Percentiles rank a stretch among this genome's conserved stretches.
These are phyloP conservation scores for Dactylellina drechsleri DNA, from an alignment of 2,329 filamentous ascomycete species.

Conservation along the genomic window DNA sequence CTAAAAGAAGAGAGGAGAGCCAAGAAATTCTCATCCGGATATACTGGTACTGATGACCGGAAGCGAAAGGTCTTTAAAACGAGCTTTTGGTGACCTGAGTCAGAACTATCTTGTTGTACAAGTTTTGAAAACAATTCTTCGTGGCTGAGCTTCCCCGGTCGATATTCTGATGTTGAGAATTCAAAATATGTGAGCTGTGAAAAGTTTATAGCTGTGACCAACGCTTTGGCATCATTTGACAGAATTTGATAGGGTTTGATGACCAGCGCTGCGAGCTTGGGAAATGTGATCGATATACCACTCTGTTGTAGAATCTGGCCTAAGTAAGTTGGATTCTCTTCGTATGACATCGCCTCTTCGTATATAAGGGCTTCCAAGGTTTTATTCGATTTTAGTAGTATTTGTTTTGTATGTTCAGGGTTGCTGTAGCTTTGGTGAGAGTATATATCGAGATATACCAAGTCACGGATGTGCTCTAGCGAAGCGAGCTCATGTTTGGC, in stretches of 20 bases:
- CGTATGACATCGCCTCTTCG: conserved; percentile 12
- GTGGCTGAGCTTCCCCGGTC: conserved; percentile 26
- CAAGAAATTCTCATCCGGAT: conserved; percentile 19
- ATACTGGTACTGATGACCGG: conserved; percentile 16
- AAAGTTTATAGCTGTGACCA: conserved; percentile 26
- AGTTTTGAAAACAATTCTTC: conserved; percentile 25
- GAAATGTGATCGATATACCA: conserved; percentile 10
- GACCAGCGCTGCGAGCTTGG: conserved; percentile 22
- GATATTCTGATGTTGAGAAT: conserved; percentile 27
- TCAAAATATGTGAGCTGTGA: conserved; percentile 41
- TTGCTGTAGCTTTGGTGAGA: not conserved
- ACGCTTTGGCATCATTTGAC: not conserved
- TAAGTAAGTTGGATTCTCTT: not conserved
- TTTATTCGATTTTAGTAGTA: conserved; percentile 19
- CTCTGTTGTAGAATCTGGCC: not conserved
- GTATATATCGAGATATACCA: conserved; percentile 28
- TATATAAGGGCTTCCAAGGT: conserved; percentile 34
- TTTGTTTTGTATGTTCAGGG: not conserved
- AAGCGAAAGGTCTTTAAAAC: conserved; percentile 33
- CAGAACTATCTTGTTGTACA: not conserved
- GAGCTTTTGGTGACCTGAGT: not conserved
- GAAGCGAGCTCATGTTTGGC: conserved; percentile 1
- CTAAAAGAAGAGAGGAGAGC: conserved; percentile 31
- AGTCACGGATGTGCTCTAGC: conserved; percentile 14
- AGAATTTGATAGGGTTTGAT: conserved; percentile 7